Percentiles rank a stretch among this genome's conserved stretches.
Conservation (phyloP, 768 basidiomycete species). For the Leucocoprinus leucothites region DNA sequence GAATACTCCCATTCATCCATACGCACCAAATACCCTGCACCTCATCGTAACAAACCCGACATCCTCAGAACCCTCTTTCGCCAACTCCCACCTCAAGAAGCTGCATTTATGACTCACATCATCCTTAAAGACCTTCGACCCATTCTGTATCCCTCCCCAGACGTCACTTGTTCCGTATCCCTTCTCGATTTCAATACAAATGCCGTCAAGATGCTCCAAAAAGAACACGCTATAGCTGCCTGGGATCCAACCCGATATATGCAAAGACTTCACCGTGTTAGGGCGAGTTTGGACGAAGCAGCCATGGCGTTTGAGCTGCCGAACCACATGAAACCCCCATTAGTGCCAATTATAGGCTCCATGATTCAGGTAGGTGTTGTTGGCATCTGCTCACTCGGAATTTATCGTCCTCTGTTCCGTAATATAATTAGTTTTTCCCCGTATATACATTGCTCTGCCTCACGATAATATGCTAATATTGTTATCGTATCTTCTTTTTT, state of each 20-base stretch:
- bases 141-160: slow-evolving; percentile 65
- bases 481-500: neutral
- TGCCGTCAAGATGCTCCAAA: slow-evolving; percentile 52
- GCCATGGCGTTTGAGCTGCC: slow-evolving; percentile 39
- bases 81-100: slow-evolving; percentile 57
- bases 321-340: slow-evolving; percentile 21
- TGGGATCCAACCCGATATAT: slow-evolving; percentile 68
- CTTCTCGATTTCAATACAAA: slow-evolving; percentile 55
- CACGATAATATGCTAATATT: neutral
- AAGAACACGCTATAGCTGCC: slow-evolving; percentile 61
- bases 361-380: slow-evolving; percentile 53
- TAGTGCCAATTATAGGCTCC: slow-evolving; percentile 48
- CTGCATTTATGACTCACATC: slow-evolving; percentile 76
- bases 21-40: slow-evolving; percentile 25
- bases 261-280: slow-evolving; percentile 47
- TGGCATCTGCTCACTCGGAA: neutral
- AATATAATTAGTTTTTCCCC: no score
- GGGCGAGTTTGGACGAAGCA: slow-evolving; percentile 59
- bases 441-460: neutral
- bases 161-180: slow-evolving; percentile 44
- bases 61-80: slow-evolving; percentile 58
- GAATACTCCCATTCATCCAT: slow-evolving; percentile 54
- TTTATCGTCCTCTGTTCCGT: neutral
- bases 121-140: slow-evolving; percentile 87
- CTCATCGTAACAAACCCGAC: slow-evolving; percentile 26